These are phyloP conservation scores for Sporothrix curviconia DNA, from an alignment of 2,329 filamentous ascomycete species.

Conservation along the genomic window DNA sequence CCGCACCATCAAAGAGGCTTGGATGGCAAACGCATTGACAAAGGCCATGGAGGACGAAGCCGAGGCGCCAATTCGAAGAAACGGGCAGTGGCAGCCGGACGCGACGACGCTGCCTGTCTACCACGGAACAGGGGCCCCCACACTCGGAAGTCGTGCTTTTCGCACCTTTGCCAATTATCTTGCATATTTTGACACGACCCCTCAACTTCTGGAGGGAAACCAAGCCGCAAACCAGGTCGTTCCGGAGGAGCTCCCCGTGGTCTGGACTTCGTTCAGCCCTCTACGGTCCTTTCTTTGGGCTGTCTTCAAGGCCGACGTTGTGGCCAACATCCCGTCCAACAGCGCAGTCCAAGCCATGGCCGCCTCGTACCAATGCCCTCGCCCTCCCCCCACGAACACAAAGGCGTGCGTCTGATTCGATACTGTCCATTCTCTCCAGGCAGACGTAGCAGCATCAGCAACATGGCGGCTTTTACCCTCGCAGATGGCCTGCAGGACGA, in stretches of 20 bases:
- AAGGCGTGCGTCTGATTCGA: neutral
- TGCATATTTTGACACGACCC: no score
- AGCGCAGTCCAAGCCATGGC: no score
- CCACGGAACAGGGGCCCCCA: neutral
- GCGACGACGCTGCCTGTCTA: neutral
- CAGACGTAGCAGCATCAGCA: no score
- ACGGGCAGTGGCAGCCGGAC: neutral
- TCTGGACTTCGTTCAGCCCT: neutral
- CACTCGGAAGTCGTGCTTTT: neutral
- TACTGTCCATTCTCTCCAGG: no score
- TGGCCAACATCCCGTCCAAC: neutral
- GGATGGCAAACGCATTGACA: no score
- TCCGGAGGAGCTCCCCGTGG: neutral
- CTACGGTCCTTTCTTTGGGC: neutral
- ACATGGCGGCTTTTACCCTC: no score
- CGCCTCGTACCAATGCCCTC: no score
- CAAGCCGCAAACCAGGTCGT: neutral
- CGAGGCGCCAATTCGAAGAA: no score
- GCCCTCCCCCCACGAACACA: neutral
- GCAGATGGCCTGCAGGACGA: no score
- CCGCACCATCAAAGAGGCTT: no score
- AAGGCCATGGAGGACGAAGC: no score
- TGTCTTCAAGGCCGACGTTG: neutral
- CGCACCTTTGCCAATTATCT: neutral
- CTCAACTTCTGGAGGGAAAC: no score